Conservation (phyloP, 768 basidiomycete species). For the Dendrothele bispora region DNA sequence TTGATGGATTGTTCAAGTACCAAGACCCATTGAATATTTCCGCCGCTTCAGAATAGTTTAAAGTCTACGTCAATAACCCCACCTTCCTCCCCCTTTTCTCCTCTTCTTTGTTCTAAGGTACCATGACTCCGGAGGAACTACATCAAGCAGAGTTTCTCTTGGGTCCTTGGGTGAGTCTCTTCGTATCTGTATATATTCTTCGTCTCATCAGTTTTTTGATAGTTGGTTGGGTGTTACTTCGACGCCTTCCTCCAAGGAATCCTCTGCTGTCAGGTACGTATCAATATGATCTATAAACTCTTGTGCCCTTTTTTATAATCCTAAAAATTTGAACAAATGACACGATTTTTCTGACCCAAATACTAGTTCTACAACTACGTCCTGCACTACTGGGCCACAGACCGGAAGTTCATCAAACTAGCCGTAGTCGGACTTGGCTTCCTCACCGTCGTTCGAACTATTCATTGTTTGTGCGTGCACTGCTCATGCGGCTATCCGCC, state of each 20-base stretch:
- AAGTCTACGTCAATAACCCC: neutral
- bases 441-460: conserved; percentile 28
- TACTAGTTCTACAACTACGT: conserved; percentile 28
- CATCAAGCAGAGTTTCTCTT: conserved; percentile 24
- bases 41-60: neutral
- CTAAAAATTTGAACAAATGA: no score
- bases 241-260: conserved; percentile 31
- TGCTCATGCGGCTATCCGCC: no score
- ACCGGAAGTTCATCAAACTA: conserved; percentile 17
- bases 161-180: conserved; percentile 30
- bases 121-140: conserved; percentile 25
- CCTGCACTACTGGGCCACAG: conserved; percentile 20
- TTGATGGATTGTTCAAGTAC: no score
- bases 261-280: conserved; percentile 27
- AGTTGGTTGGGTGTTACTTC: conserved; percentile 29
- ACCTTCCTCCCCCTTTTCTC: neutral
- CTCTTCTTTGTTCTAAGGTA: neutral
- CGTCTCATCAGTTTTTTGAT: neutral
- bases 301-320: no score
- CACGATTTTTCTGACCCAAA: no score
- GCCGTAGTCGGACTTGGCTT: conserved; percentile 23
- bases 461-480: conserved; percentile 29
- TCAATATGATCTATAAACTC: no score
- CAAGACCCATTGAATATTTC: no score
- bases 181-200: neutral